Evolutionary conservation across 805 yeast genomes (phyloP).

Genomic region (Saturnispora ahearnii): DNA sequence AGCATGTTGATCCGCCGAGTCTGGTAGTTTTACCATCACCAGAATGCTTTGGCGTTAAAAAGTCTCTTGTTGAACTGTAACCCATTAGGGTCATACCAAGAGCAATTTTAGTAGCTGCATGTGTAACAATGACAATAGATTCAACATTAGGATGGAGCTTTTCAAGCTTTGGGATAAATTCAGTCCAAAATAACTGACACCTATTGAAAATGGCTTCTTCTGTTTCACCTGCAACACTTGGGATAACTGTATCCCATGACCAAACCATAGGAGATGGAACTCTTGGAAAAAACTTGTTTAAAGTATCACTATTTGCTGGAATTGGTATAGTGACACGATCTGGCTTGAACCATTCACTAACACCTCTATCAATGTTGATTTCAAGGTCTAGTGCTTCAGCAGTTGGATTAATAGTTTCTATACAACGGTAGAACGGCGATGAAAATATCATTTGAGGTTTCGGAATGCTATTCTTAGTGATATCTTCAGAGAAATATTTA

Average conservation of each 20-base stretch:
- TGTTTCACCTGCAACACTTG: constrained; percentile 64
- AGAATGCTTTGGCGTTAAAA: constrained; percentile 38
- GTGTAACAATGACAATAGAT: constrained; percentile 67
- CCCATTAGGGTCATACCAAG: constrained; percentile 70
- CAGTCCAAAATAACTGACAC: constrained; percentile 43
- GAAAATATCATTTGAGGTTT: constrained; percentile 64
- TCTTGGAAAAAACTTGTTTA: constrained; percentile 46
- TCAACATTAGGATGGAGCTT: constrained; percentile 48
- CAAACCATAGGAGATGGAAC: constrained; percentile 34
- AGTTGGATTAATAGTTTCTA: constrained; percentile 70
- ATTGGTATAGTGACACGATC: constrained; percentile 58
- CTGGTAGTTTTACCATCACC: constrained; percentile 28
- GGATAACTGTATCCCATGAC: constrained; percentile 45
- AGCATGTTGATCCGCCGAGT: constrained; percentile 74
- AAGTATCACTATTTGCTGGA: constrained; percentile 46
- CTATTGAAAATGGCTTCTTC: constrained; percentile 61
- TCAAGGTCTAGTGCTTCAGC: constrained; percentile 50
- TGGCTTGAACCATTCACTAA: constrained; percentile 89
- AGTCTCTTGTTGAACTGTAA: constrained; percentile 40
- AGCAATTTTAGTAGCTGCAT: constrained; percentile 90
- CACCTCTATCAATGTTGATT: constrained; percentile 66
- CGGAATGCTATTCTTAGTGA: constrained; percentile 24
- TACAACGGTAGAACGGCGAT: constrained; percentile 85
- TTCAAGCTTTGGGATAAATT: constrained; percentile 52
- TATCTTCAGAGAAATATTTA: constrained; percentile 38